Base-by-base conservation (phyloP, 495 filamentous ascomycete genomes). In the Talaromyces nanjingensis region DNA sequence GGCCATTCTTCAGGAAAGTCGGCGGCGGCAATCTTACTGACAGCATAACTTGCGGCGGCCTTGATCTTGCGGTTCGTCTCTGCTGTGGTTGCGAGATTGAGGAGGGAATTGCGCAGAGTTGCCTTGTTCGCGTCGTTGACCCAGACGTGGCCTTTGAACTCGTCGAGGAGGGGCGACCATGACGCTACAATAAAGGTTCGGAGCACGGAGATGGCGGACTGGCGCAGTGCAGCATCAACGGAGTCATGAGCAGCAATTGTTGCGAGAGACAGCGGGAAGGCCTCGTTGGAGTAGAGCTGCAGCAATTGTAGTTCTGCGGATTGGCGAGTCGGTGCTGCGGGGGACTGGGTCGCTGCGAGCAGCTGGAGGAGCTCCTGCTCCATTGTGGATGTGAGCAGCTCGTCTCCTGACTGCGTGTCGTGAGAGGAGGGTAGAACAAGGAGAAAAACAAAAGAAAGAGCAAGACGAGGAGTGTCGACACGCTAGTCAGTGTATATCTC, bases 1-100 rank as follows among this genome's bases (percentile, higher is more conserved):
- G 91, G 91, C 94, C 94, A 98, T 72, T 92, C 84, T 55, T 96
- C 91, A 20, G 94, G 94, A 71, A 93, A 98, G 77, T 98, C 94
- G 69, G 86, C 84, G 63, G 86, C 89, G 60, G 96, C 94, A 66
- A 98, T 96, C 78, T 97, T 97, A 80, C 91, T 92, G 60, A 97
- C 91, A n/a, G 90, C 91, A 70, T 88, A 89, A 72, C 93, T 93
- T 27, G 94, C 91, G 6, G 89, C 87, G 24, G 84, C 82, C 74
- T 93, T 91, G 65, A 98, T 84, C 73, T 92, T 96, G 66, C 91
- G 84, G 5, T 88, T 64, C 0, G 71, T 86, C 58, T 90, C 86
- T 6, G 77, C 79, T 63, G 83, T 84, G n/a, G 92, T 89, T 39
- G 90, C 89, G 29, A 98, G 79, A 34, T 89, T 83, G 18, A 98